Percentiles rank a stretch among this genome's conserved stretches.
Evolutionary conservation across 228 moss, liverwort and hornwort species (phyloP).

Genomic region (Sphagnum magellanicum): DNA sequence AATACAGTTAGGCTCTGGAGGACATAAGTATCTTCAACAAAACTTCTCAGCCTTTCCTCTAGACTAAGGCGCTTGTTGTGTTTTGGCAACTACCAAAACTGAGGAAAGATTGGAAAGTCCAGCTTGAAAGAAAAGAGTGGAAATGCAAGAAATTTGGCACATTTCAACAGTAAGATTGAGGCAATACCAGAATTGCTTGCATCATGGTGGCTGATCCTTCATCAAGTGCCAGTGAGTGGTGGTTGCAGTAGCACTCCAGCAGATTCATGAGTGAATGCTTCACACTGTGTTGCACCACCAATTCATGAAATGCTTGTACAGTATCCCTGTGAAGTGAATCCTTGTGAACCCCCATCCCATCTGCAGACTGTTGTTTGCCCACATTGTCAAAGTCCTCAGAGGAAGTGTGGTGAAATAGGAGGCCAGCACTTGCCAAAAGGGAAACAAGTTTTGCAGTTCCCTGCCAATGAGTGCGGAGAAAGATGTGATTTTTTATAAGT

Average conservation of each 20-base stretch:
- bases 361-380: constrained; percentile 42
- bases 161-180: not conserved
- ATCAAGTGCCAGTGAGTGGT: constrained; percentile 72
- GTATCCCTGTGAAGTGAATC: constrained; percentile 68
- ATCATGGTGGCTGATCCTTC: constrained; percentile 63
- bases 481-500: constrained; percentile 62
- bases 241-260: constrained; percentile 77
- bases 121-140: not conserved
- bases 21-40: too few relatives aligned
- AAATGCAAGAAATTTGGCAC: not conserved
- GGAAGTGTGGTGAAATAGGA: constrained; percentile 61
- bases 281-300: constrained; percentile 83
- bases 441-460: constrained; percentile 81
- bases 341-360: constrained; percentile 32
- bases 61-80: too few relatives aligned
- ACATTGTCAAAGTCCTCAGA: constrained; percentile 29
- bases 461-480: constrained; percentile 73
- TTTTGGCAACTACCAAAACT: too few relatives aligned
- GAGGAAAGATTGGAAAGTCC: too few relatives aligned
- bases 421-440: constrained; percentile 64
- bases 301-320: constrained; percentile 74
- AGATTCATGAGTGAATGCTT: constrained; percentile 61
- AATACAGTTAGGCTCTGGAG: too few relatives aligned
- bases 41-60: too few relatives aligned
- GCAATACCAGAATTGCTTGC: constrained; percentile 52